Percentiles rank a stretch among this genome's conserved stretches.
Conservation (phyloP, 345 rosid species). For the Arabidopsis thaliana region DNA sequence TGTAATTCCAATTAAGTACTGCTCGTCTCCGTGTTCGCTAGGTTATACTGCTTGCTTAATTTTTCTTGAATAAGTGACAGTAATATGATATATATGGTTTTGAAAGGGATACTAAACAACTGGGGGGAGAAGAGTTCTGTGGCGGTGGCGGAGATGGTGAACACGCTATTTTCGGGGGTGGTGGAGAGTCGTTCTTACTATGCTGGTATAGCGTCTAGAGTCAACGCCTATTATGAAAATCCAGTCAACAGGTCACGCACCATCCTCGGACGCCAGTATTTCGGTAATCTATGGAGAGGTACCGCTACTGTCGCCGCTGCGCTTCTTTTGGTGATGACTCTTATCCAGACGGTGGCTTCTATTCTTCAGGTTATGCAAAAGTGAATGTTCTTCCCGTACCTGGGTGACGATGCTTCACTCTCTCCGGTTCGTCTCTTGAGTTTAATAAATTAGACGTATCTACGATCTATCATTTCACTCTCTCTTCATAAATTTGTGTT, state of each 20-base stretch:
- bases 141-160: conserved; percentile 34
- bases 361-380: neutral
- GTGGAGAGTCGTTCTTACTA: neutral
- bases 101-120: neutral
- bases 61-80: neutral
- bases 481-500: too few species aligned
- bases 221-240: neutral
- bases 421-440: neutral
- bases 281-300: conserved; percentile 38
- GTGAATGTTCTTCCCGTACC: neutral
- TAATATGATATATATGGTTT: neutral
- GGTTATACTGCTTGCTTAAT: neutral
- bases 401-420: neutral
- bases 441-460: neutral
- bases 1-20: neutral
- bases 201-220: neutral
- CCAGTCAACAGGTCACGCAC: neutral
- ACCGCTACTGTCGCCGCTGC: conserved; percentile 10
- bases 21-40: neutral
- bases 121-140: conserved; percentile 3
- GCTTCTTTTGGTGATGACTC: conserved; percentile 10
- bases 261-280: conserved; percentile 28
- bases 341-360: conserved; percentile 17
- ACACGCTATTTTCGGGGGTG: conserved; percentile 29
- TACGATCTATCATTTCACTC: too few species aligned